Evolutionary conservation across 2,329 filamentous ascomycete genomes (phyloP), one percentile per base, ranked within the genome.

Genomic region (Juglanconis juglandina): DNA sequence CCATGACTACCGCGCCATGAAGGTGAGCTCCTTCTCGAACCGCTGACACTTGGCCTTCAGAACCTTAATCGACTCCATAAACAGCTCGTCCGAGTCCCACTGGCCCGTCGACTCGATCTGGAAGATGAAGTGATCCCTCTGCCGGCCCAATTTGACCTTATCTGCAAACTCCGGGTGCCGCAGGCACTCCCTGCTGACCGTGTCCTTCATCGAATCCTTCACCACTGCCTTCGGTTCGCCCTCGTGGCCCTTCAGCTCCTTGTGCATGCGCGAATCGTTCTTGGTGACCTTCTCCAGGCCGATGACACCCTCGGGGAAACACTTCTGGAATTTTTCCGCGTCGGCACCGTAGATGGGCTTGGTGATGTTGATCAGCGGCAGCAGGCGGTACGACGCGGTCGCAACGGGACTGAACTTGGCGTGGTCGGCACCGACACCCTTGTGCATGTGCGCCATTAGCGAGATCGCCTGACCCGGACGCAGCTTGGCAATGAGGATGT

Each of bases 101-200:
- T 99, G 95, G 5, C 95, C 96, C 0, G 92, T 89, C 79, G 93
- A 97, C 81, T 99, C 95, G 41, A 99, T 83, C 58, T 87, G 89
- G 81, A 95, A 99, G 75, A 99, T 98, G 75, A 99, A 99, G 78
- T 99, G 96, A 74, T 99, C 95, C 66, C 92, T 83, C 68, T 92
- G 81, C 58, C 96, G 84, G 48, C 95, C 95, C 37, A 99, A 85
- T 80, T 92, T 93, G 65, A 99, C 95, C 80, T 97, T 99, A 72
- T 87, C 91, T 76, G 95, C 86, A 77, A 99, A 98, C 77, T 98
- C 95, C 33, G 88, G 82, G 72, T 99, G 94, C 53, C 95, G 87
- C 71, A 99, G 76, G 70, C 90, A 95, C 77, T 99, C 96, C 66
- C 95, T 86, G 75, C 90, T 96, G 63, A 99, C 94, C 0, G 94